phyloP scores from a whole-genome alignment of 2,329 filamentous ascomycete species.

The Pyrenophora teres region DNA sequence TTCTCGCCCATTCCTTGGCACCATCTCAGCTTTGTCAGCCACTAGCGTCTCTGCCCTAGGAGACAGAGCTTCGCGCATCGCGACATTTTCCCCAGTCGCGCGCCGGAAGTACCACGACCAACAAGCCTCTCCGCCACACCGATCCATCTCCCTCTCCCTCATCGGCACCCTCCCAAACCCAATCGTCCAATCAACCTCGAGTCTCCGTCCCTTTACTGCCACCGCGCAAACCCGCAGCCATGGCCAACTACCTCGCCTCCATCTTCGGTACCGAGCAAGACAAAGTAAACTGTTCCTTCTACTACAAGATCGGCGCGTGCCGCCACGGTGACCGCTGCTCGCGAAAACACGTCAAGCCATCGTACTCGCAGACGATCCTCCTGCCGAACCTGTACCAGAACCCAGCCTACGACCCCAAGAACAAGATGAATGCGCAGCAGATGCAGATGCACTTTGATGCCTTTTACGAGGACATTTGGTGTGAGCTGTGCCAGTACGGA shows the following conservation, averaged over 20 bases:
- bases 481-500: slow-evolving; percentile 97
- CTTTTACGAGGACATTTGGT: slow-evolving; percentile 99
- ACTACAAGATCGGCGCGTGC: slow-evolving; percentile 99
- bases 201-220: too few relatives aligned
- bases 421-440: slow-evolving; percentile 94
- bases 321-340: slow-evolving; percentile 98
- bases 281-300: slow-evolving; percentile 99
- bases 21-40: slow-evolving; percentile 13
- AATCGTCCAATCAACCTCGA: not conserved
- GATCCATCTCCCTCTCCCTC: not conserved
- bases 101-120: not conserved
- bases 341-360: slow-evolving; percentile 98
- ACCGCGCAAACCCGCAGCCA: slow-evolving; percentile 48
- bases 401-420: slow-evolving; percentile 94
- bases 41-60: slow-evolving; percentile 3
- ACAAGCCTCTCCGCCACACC: not conserved
- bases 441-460: slow-evolving; percentile 99
- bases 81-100: slow-evolving; percentile 12
- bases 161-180: not conserved
- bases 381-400: slow-evolving; percentile 99
- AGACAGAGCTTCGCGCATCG: slow-evolving; percentile 15
- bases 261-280: slow-evolving; percentile 99
- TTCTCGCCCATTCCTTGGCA: slow-evolving; percentile 16
- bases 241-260: slow-evolving; percentile 98
- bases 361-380: slow-evolving; percentile 95